Evolutionary conservation across 192 early-diverging fungal genomes (phyloP).

Genomic region (Coemansia nantahalensis): DNA sequence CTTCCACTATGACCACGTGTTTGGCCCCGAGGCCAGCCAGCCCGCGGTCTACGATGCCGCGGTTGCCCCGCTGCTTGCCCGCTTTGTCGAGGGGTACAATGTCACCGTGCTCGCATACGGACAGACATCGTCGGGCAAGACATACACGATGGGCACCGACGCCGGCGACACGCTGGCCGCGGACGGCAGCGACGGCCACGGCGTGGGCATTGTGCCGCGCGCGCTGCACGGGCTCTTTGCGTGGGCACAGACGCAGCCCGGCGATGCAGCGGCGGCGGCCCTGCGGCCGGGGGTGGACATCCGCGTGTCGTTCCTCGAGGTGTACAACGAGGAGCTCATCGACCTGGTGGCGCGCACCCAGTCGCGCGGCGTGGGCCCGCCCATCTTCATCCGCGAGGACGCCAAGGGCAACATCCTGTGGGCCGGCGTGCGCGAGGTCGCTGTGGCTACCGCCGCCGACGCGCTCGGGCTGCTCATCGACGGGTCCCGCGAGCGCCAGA

Average conservation of each 20-base stretch:
- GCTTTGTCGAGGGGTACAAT: conserved; percentile 85
- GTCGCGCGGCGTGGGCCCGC: conserved; percentile 56
- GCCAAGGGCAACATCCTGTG: conserved; percentile 82
- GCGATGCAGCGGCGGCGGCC: neutral
- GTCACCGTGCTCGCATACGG: conserved; percentile 92
- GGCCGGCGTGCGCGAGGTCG: conserved; percentile 78
- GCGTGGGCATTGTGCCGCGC: conserved; percentile 68
- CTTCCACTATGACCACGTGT: conserved; percentile 69
- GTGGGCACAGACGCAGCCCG: conserved; percentile 7
- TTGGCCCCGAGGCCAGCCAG: conserved; percentile 60
- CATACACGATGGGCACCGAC: conserved; percentile 92
- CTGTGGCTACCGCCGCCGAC: conserved; percentile 67
- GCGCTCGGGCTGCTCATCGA: conserved; percentile 65
- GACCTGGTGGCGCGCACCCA: conserved; percentile 76
- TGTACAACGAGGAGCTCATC: conserved; percentile 96
- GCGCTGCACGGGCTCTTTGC: conserved; percentile 66
- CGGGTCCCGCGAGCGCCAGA: conserved; percentile 78
- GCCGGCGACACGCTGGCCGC: conserved; percentile 11
- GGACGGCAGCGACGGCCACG: neutral
- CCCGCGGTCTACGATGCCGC: conserved; percentile 58
- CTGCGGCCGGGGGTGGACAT: conserved; percentile 18
- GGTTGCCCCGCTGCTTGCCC: conserved; percentile 52
- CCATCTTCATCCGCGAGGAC: conserved; percentile 80
- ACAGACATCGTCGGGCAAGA: conserved; percentile 94
- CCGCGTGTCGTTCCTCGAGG: conserved; percentile 89